Evolutionary conservation across 2,329 filamentous ascomycete genomes (phyloP), one percentile per base, ranked within the genome.

Genomic region (Exutisphaerella laricina): DNA sequence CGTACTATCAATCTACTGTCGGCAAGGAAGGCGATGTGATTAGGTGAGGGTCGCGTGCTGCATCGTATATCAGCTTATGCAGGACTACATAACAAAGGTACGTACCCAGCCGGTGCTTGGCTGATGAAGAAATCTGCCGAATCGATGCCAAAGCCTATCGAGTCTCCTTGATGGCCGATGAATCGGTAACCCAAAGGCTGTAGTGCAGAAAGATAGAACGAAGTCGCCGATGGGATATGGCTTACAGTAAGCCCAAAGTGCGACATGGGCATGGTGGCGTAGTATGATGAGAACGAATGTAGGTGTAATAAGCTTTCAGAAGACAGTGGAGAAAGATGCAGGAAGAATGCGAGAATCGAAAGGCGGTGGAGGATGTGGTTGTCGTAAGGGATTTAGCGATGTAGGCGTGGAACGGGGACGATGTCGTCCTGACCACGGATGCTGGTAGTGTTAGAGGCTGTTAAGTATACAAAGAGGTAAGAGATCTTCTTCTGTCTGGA

Each of bases 121-220:
- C 74, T 77, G 42, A 82, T 70, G 67, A 79, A 82, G 62, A 82
- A 80, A 58, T 82, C 79, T 14, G 78, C 74, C 39, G 75, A 71
- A 43, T 72, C 66, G 43, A 78, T 71, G 17, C 79, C 79, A 53
- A 82, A 75, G 4, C 76, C 79, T 51, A 82, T 75, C 41, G 78
- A 77, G 49, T 77, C 72, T 39, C 77, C 76, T 60, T 75, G 71
- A 45, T 77, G 70, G 43, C 77, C 78, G 49, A 87, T 74, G 61
- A 81, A 94, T 48, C 76, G 76, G 49, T 94, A 80, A 26, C 85
- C 85, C 16, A 94, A 74, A 3, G 86, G 84, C 55, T 90, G 85
- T 5, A 87, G 74, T 51, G 88, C 75, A 49, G 84, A 78, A 16
- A 88, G 78, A 66, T 88, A 94, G 70, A 94, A 94, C 5, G 87